Evolutionary conservation across 192 early-diverging fungal genomes (phyloP).

Genomic region (Backusella tuberculispora): DNA sequence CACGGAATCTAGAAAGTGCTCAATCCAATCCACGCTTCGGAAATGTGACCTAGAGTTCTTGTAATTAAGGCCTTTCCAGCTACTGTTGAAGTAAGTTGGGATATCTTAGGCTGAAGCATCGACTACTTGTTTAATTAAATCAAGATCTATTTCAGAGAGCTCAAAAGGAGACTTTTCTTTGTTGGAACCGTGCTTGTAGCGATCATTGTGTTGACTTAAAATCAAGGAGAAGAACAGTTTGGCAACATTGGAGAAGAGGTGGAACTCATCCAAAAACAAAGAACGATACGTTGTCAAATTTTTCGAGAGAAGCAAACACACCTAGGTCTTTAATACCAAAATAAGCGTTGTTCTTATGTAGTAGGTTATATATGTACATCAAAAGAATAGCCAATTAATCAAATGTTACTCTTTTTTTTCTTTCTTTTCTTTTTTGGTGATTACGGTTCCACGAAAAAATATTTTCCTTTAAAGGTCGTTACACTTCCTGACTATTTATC

Average conservation of each 20-base stretch:
- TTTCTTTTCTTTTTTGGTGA: neutral
- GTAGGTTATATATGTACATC: too few relatives aligned
- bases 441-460: neutral
- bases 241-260: too few relatives aligned
- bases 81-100: neutral
- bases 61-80: neutral
- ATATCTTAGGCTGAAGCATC: neutral
- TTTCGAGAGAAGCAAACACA: too few relatives aligned
- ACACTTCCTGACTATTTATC: neutral
- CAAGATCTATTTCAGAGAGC: neutral
- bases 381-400: too few relatives aligned
- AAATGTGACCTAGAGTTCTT: too few relatives aligned
- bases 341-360: too few relatives aligned
- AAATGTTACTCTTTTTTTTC: too few relatives aligned
- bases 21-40: neutral
- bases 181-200: neutral
- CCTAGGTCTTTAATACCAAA: too few relatives aligned
- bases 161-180: neutral
- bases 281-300: too few relatives aligned
- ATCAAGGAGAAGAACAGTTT: too few relatives aligned
- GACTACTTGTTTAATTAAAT: neutral
- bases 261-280: too few relatives aligned
- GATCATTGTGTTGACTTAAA: neutral
- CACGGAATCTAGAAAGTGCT: neutral
- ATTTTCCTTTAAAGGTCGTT: neutral